Conservation (phyloP, 1,139 yeast genomes). For the Candida sp. region DNA sequence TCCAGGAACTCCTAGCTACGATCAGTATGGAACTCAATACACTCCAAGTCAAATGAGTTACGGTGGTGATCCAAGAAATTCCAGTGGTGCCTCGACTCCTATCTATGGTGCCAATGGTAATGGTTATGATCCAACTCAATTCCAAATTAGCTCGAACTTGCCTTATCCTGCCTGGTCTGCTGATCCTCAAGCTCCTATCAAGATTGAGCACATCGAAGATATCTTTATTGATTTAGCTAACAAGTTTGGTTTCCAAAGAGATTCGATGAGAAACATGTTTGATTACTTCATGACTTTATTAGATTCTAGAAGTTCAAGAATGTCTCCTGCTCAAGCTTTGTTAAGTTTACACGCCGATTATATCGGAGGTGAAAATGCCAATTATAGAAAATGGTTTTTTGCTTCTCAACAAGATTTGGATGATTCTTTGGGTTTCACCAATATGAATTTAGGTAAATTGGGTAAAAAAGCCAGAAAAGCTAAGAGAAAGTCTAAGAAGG, state of each 20-base stretch:
- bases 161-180: constrained; percentile 98
- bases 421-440: constrained; percentile 41
- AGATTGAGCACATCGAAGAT: constrained; percentile 86
- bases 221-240: constrained; percentile 86
- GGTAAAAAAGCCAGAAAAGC: constrained; percentile 52
- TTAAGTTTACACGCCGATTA: constrained; percentile 94
- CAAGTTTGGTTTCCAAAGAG: constrained; percentile 97
- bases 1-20: constrained; percentile 66
- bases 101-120: constrained; percentile 71
- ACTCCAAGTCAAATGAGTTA: constrained; percentile 84
- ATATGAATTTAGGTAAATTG: constrained; percentile 74
- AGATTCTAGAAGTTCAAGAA: constrained; percentile 94
- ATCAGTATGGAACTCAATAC: constrained; percentile 76
- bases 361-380: constrained; percentile 49
- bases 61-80: constrained; percentile 63
- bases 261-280: constrained; percentile 95
- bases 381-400: constrained; percentile 44
- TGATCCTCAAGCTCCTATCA: constrained; percentile 78
- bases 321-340: constrained; percentile 95
- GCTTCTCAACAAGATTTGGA: constrained; percentile 42
- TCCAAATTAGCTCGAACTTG: constrained; percentile 54
- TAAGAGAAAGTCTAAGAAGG: constrained; percentile 59
- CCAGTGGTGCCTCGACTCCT: constrained; percentile 96
- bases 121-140: constrained; percentile 65
- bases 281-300: constrained; percentile 92